Conservation (phyloP, 306 rosid species). For the Malus asiatica region DNA sequence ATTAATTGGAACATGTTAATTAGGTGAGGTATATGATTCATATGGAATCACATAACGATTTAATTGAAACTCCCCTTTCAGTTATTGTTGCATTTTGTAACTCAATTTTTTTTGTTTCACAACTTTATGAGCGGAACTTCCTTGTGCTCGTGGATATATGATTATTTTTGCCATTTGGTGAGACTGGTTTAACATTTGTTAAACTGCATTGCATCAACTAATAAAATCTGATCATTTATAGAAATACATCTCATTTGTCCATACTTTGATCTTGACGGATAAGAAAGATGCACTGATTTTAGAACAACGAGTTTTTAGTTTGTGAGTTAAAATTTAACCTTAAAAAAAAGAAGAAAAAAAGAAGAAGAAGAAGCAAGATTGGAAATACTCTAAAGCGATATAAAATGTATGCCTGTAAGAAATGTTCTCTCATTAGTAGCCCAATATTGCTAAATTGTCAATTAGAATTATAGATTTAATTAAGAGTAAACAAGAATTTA, state of each 20-base stretch:
- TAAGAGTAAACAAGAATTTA: no score
- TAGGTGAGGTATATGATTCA: conserved; percentile 1
- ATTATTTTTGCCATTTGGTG: neutral
- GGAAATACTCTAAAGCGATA: no score
- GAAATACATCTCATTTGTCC: neutral
- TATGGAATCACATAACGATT: conserved; percentile 3
- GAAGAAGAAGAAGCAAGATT: no score
- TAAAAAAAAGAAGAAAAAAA: no score
- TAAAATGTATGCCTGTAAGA: no score
- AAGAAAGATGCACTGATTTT: no score
- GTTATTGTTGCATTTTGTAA: conserved; percentile 16
- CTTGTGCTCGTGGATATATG: conserved; percentile 9
- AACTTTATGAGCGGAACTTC: neutral
- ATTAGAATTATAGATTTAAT: no score
- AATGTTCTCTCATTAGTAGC: no score
- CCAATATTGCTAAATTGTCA: no score
- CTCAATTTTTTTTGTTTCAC: neutral
- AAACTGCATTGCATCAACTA: neutral
- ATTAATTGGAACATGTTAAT: neutral
- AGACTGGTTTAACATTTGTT: neutral
- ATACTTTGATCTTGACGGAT: no score
- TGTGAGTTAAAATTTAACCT: no score
- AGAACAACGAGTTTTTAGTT: no score
- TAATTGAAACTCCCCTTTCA: conserved; percentile 10
- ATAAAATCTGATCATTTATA: neutral